Evolutionary conservation across 1,284 basidiomycete genomes (phyloP), one percentile per base, ranked within the genome.

Genomic region (Albatrellus sp.): DNA sequence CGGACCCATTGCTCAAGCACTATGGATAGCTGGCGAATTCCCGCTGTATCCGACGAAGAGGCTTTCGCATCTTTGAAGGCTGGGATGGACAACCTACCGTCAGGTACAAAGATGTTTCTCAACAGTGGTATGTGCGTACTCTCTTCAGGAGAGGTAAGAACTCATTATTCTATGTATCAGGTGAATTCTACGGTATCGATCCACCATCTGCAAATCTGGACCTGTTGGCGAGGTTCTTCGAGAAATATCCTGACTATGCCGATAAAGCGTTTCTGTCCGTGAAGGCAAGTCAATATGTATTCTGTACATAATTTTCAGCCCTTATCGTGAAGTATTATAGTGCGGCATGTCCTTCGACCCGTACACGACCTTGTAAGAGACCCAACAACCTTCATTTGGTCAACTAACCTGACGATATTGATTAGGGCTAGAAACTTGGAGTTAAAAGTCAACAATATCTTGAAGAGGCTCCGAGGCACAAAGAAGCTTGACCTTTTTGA

Each of bases 31-130:
- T 66, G 62, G 65, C 56, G 53, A 34, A 60, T 67, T 19, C 55
- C 51, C 19, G 66, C 64, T 10, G 57, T 65, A 2, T 57, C 72
- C 1, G 75, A 83, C 34, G 70, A 75, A 46, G 62, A 71, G 20
- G 70, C 70, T 9, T 81, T 84, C 50, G 70, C 68, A 33, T 62
- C 75, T 2, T 76, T 85, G 64, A 79, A 75, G 55, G 73, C 77
- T 2, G 73, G 73, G 6, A 64, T 84, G 42, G 69, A 75, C 28
- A 68, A 71, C 0, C 61, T 70, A 14, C 70, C 69, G 6, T 46
- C 60, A 0, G 69, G 65, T 19, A 54, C 67, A 34, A 79, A 71
- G 56, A 66, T 68, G 62, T 50, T 73, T 37, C 46, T 74, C 41
- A 72, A 72, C 48, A 68, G 64, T 50, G 69, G 73, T 68, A 50